Conservation (phyloP, 23 red algal species). For the Gracilariopsis chorda region DNA sequence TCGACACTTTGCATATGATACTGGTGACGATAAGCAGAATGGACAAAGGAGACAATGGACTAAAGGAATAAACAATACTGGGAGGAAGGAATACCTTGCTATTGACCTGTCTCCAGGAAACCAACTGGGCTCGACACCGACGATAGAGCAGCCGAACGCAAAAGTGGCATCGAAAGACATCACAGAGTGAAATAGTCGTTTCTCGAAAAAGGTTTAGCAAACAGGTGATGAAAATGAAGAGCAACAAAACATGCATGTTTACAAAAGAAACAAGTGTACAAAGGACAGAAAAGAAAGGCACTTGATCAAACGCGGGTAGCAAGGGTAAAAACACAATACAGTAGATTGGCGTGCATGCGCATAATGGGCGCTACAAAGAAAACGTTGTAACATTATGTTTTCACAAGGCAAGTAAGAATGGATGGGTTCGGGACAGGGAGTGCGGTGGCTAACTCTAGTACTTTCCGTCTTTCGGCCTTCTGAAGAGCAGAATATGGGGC, state of each 20-base stretch:
- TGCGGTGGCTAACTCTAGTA: conserved; percentile 36
- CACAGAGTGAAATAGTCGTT: neutral
- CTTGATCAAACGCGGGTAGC: too few species aligned
- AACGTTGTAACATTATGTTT: neutral
- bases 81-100: conserved; percentile 17
- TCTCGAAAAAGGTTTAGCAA: neutral
- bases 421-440: neutral
- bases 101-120: conserved; percentile 42
- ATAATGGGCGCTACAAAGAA: neutral
- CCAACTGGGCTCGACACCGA: neutral
- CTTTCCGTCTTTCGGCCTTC: conserved; percentile 78
- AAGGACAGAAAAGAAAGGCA: neutral
- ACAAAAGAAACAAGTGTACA: too few species aligned
- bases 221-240: neutral
- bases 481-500: conserved; percentile 97
- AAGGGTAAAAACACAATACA: too few species aligned
- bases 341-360: neutral
- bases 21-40: conserved; percentile 37
- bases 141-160: neutral
- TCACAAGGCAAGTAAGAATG: neutral
- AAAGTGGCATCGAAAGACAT: neutral
- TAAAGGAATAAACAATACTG: neutral
- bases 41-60: neutral
- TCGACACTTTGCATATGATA: conserved; percentile 61
- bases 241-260: too few species aligned